A percentile compares a stretch with the other conserved stretches of the same genome.
Conservation (phyloP, 1,284 basidiomycete species). For the Coniophora puteana region DNA sequence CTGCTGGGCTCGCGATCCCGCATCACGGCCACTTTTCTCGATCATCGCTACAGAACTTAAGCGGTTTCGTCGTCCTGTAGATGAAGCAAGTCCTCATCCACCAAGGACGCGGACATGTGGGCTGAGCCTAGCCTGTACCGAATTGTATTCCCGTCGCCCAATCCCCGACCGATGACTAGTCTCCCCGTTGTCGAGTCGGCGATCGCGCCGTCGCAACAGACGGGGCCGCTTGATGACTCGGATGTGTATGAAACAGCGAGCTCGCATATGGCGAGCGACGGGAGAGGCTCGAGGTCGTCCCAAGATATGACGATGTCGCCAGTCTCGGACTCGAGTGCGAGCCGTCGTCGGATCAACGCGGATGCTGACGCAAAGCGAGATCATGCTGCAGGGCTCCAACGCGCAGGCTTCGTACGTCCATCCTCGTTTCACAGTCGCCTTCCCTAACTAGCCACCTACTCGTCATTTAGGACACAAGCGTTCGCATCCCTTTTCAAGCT, state of each 20-base stretch:
- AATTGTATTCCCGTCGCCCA: too few species aligned
- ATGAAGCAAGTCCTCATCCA: slow-evolving; percentile 11
- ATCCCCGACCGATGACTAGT: slow-evolving; percentile 22
- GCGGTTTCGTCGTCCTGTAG: too few species aligned
- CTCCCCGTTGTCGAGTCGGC: slow-evolving; percentile 23
- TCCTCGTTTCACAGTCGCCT: neutral
- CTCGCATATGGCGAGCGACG: too few species aligned
- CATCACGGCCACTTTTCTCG: slow-evolving; percentile 77
- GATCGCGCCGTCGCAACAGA: slow-evolving; percentile 19
- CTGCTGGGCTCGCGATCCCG: slow-evolving; percentile 49
- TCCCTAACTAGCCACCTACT: neutral
- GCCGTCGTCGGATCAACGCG: slow-evolving; percentile 81
- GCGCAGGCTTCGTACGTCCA: slow-evolving; percentile 71
- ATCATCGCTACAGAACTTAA: slow-evolving; percentile 70
- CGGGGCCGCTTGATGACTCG: too few species aligned
- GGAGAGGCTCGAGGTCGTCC: too few species aligned
- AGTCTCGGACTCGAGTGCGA: too few species aligned
- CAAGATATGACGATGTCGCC: too few species aligned
- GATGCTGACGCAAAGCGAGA: slow-evolving; percentile 70
- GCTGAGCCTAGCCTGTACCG: too few species aligned
- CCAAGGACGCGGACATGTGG: slow-evolving; percentile 10
- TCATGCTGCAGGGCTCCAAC: slow-evolving; percentile 66
- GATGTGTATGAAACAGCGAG: too few species aligned
- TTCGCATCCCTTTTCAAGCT: slow-evolving; percentile 79
- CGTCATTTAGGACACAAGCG: slow-evolving; percentile 64